Percentiles rank a stretch among this genome's conserved stretches.
Evolutionary conservation across 805 yeast genomes (phyloP).

Genomic region (Ogataea siamensis): DNA sequence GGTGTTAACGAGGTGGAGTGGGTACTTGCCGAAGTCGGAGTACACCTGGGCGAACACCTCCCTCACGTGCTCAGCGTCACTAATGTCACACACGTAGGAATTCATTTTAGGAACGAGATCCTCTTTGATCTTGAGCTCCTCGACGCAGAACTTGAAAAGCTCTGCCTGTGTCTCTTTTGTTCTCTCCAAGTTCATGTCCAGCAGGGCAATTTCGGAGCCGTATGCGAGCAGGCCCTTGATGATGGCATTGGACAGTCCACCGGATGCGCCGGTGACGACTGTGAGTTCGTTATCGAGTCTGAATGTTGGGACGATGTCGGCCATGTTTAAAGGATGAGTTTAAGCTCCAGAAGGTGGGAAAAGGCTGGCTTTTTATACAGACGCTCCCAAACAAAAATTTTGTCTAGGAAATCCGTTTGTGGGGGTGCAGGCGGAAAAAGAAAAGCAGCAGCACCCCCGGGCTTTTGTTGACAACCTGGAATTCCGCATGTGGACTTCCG

Average conservation of each 20-base stretch:
- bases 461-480: not conserved
- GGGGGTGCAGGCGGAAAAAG: conserved; percentile 8
- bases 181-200: conserved; percentile 64
- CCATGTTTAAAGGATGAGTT: conserved; percentile 15
- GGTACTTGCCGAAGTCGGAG: conserved; percentile 56
- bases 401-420: conserved; percentile 9
- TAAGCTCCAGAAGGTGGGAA: not conserved
- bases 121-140: conserved; percentile 27
- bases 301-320: conserved; percentile 53
- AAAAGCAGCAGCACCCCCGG: conserved; percentile 1
- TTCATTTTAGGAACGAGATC: conserved; percentile 41
- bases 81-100: conserved; percentile 74
- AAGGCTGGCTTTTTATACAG: conserved; percentile 1
- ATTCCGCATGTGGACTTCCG: conserved; percentile 6
- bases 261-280: conserved; percentile 78
- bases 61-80: conserved; percentile 60
- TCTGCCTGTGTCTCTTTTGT: conserved; percentile 54
- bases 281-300: conserved; percentile 71
- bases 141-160: conserved; percentile 31
- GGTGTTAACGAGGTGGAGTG: conserved; percentile 67
- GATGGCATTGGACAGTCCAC: conserved; percentile 67
- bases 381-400: not conserved
- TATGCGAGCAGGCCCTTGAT: conserved; percentile 68
- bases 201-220: conserved; percentile 73
- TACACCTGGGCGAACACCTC: conserved; percentile 52